Conservation (phyloP, 2,329 filamentous ascomycete genomes). For the Hyphodiscus sp. region DNA sequence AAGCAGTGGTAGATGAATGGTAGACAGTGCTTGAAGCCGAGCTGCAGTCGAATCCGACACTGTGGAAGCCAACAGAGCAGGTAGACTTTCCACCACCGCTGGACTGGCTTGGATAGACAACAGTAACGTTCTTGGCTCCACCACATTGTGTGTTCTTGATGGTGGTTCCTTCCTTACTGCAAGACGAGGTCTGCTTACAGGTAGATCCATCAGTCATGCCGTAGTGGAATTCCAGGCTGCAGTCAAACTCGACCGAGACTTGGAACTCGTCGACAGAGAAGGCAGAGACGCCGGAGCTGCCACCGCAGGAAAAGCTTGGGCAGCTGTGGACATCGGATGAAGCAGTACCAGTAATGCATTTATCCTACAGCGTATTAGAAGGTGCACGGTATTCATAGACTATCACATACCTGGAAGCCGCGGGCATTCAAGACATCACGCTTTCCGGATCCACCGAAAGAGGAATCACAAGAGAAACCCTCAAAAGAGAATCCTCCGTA, state of each 20-base stretch:
- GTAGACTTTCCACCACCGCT: conserved; percentile 40
- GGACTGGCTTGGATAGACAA: conserved; percentile 50
- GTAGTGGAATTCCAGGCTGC: conserved; percentile 79
- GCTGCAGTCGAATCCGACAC: conserved; percentile 68
- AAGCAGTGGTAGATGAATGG: conserved; percentile 6
- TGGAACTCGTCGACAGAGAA: conserved; percentile 76
- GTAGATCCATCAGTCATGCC: conserved; percentile 73
- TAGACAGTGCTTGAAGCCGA: conserved; percentile 19
- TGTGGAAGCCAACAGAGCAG: conserved; percentile 69
- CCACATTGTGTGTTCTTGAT: conserved; percentile 86
- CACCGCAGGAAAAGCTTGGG: conserved; percentile 54
- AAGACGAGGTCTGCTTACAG: conserved; percentile 72
- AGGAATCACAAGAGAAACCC: conserved; percentile 63
- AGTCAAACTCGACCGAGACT: conserved; percentile 67
- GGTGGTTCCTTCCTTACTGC: conserved; percentile 59
- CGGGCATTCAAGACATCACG: conserved; percentile 43
- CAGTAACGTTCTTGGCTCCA: conserved; percentile 75
- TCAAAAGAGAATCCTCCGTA: conserved; percentile 71
- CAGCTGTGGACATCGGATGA: conserved; percentile 38
- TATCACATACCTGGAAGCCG: conserved; percentile 28
- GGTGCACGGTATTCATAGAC: neutral
- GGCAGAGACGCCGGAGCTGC: conserved; percentile 35
- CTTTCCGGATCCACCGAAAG: conserved; percentile 44
- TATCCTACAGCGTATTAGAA: conserved; percentile 31
- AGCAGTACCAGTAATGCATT: conserved; percentile 54